phyloP scores from a whole-genome alignment of 2,329 filamentous ascomycete species.

The Xylaria sp. region DNA sequence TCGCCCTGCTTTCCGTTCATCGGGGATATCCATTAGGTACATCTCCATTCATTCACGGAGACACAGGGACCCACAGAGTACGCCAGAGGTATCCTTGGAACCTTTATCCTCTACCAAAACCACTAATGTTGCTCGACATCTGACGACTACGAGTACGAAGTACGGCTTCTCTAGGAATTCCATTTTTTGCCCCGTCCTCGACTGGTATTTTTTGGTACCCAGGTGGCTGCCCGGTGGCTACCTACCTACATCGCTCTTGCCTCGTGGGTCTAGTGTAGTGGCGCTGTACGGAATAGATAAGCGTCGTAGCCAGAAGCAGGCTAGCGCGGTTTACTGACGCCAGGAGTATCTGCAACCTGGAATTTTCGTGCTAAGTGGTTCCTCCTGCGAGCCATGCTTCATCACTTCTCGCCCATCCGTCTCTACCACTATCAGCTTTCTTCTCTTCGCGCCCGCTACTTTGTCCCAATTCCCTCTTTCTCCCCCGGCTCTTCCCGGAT shows the following conservation, averaged over 20 bases:
- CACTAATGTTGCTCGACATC: too few relatives aligned
- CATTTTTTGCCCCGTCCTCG: not conserved
- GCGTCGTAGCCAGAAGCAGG: constrained; percentile 8
- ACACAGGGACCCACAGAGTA: too few relatives aligned
- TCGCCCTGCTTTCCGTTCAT: not conserved
- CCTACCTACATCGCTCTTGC: not conserved
- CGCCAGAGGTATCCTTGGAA: too few relatives aligned
- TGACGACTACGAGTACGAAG: too few relatives aligned
- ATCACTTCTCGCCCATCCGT: constrained; percentile 10
- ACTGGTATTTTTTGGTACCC: not conserved
- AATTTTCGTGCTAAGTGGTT: constrained; percentile 21
- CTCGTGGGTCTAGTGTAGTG: constrained; percentile 4
- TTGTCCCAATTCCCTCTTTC: constrained; percentile 8
- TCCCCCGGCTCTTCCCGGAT: not conserved
- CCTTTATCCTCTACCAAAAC: too few relatives aligned
- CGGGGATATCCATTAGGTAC: not conserved
- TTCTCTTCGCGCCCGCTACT: constrained; percentile 5
- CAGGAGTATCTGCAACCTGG: constrained; percentile 17
- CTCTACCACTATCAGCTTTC: not conserved
- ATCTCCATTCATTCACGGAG: too few relatives aligned
- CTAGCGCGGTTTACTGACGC: constrained; percentile 12
- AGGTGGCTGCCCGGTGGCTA: too few relatives aligned
- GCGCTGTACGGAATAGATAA: constrained; percentile 8
- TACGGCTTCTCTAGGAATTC: too few relatives aligned
- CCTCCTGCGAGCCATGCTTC: constrained; percentile 15